Evolutionary conservation across 306 rosid genomes (phyloP).

Genomic region (Cicer chorassanicum): DNA sequence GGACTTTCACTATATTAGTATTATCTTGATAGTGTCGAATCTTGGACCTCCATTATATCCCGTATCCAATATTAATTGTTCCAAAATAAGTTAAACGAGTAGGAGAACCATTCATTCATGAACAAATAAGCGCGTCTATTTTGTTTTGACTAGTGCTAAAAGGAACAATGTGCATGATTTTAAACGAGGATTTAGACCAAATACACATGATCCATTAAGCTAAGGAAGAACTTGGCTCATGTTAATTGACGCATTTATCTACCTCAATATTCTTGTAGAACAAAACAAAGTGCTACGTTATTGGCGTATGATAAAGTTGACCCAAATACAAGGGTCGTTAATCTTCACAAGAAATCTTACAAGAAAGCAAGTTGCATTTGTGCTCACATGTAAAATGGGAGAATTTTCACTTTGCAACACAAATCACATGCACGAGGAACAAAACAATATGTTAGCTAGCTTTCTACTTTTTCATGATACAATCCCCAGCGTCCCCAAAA

Average conservation of each 20-base stretch:
- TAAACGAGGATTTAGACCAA: slow-evolving; percentile 36
- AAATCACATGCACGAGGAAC: slow-evolving; percentile 56
- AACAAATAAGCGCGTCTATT: neutral
- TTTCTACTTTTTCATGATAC: slow-evolving; percentile 43
- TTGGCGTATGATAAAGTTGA: slow-evolving; percentile 33
- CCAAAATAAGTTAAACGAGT: no score
- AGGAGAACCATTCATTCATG: neutral
- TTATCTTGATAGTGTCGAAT: no score
- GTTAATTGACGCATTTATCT: slow-evolving; percentile 33
- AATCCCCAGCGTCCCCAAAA: slow-evolving; percentile 38
- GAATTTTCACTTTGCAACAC: slow-evolving; percentile 51
- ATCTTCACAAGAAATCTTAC: slow-evolving; percentile 54
- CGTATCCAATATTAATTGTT: no score
- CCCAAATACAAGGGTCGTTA: slow-evolving; percentile 35
- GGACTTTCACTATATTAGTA: no score
- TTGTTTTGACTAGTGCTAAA: neutral
- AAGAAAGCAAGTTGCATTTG: slow-evolving; percentile 44
- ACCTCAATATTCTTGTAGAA: slow-evolving; percentile 20
- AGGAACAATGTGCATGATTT: neutral
- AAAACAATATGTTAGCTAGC: slow-evolving; percentile 53
- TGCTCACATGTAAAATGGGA: slow-evolving; percentile 53
- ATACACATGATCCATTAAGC: neutral
- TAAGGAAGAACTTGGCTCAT: slow-evolving; percentile 18
- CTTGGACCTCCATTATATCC: no score
- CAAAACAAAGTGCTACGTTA: slow-evolving; percentile 15